Conservation (phyloP, 2,329 filamentous ascomycete species). For the Huntiella bhutanensis region DNA sequence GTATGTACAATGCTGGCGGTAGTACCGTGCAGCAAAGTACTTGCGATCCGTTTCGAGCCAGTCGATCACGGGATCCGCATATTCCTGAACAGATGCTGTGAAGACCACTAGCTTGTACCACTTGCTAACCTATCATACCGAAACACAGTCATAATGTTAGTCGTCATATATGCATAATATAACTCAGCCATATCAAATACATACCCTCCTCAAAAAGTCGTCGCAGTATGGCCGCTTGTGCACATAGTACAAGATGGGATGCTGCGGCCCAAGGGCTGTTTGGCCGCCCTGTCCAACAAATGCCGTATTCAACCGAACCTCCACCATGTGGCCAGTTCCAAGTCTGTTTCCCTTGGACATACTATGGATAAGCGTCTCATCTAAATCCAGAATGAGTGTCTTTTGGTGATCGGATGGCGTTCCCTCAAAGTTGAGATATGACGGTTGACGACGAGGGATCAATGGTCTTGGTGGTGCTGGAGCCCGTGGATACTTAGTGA, state of each 20-base stretch:
- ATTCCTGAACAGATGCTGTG: slow-evolving; percentile 94
- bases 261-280: slow-evolving; percentile 57
- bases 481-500: slow-evolving; percentile 80
- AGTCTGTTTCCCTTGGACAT: slow-evolving; percentile 92
- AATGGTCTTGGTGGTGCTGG: slow-evolving; percentile 78
- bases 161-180: not conserved
- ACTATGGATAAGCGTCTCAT: slow-evolving; percentile 95
- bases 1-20: slow-evolving; percentile 92
- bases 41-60: slow-evolving; percentile 95
- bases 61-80: slow-evolving; percentile 95
- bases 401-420: slow-evolving; percentile 50
- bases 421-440: slow-evolving; percentile 50
- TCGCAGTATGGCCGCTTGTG: slow-evolving; percentile 96
- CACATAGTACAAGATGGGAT: slow-evolving; percentile 96
- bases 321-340: slow-evolving; percentile 96
- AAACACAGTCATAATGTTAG: slow-evolving; percentile 13
- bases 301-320: slow-evolving; percentile 70
- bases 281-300: slow-evolving; percentile 48
- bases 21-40: slow-evolving; percentile 85
- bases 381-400: slow-evolving; percentile 84
- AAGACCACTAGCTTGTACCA: slow-evolving; percentile 98
- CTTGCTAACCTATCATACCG: slow-evolving; percentile 50
- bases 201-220: slow-evolving; percentile 74
- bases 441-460: slow-evolving; percentile 74
- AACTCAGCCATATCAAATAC: slow-evolving; percentile 11